Evolutionary conservation across 1,284 basidiomycete species (phyloP).

Genomic region (Cryptococcus wingfieldii): DNA sequence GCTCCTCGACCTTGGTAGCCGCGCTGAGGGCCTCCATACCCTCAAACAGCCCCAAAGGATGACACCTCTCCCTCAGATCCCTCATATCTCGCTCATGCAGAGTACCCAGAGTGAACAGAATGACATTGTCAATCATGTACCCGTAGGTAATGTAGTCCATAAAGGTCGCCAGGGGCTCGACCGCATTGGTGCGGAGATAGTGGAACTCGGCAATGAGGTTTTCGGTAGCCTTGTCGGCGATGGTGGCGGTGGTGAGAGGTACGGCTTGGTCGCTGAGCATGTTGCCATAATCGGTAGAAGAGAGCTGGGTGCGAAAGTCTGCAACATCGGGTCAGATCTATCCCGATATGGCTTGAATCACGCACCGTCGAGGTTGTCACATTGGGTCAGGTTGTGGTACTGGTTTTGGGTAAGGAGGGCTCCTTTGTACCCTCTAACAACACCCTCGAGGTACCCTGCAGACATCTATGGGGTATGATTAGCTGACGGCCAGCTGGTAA

Average conservation of each 20-base stretch:
- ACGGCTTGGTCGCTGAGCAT: slow-evolving; percentile 95
- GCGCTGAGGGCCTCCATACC: slow-evolving; percentile 99
- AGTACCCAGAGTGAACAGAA: slow-evolving; percentile 95
- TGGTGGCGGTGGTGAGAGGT: slow-evolving; percentile 91
- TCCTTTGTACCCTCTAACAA: slow-evolving; percentile 90
- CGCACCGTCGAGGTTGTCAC: slow-evolving; percentile 93
- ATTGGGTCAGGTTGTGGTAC: slow-evolving; percentile 93
- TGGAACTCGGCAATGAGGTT: slow-evolving; percentile 96
- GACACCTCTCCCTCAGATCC: slow-evolving; percentile 92
- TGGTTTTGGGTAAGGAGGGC: slow-evolving; percentile 83
- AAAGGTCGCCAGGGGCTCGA: slow-evolving; percentile 85
- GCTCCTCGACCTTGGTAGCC: slow-evolving; percentile 97
- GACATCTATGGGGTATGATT: slow-evolving; percentile 58
- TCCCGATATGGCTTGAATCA: not conserved
- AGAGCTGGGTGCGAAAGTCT: slow-evolving; percentile 91
- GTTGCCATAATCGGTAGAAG: slow-evolving; percentile 96
- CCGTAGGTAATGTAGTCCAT: slow-evolving; percentile 95
- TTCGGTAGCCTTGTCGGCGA: slow-evolving; percentile 91
- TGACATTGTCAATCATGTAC: slow-evolving; percentile 99
- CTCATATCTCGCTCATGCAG: slow-evolving; percentile 96
- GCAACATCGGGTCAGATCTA: not conserved
- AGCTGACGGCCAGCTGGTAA: slow-evolving; percentile 10
- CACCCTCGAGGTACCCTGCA: slow-evolving; percentile 81
- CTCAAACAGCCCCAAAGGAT: slow-evolving; percentile 95
- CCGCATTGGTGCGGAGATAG: slow-evolving; percentile 84